A percentile compares a stretch with the other conserved stretches of the same genome.
These are phyloP conservation scores for Emergomyces pasteurianus DNA, from an alignment of 2,329 filamentous ascomycete species.

Conservation along the genomic window DNA sequence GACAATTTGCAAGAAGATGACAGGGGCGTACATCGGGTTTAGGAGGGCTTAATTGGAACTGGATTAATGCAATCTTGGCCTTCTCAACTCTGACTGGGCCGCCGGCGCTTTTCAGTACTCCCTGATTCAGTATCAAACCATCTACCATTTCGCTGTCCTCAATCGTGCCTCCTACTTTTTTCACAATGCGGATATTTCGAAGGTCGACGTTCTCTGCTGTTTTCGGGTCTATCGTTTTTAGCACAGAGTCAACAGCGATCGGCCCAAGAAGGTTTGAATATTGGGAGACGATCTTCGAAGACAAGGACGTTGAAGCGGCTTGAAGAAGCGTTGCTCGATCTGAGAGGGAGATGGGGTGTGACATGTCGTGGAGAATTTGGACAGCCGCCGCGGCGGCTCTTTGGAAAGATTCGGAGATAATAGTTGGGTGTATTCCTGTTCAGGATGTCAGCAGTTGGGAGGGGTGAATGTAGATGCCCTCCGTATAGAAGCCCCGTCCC, in stretches of 20 bases:
- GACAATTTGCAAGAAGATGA: constrained; percentile 9
- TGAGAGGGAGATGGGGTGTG: constrained; percentile 76
- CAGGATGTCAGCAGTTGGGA: not conserved
- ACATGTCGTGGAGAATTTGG: constrained; percentile 86
- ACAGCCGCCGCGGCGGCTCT: constrained; percentile 83
- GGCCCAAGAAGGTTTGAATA: constrained; percentile 90
- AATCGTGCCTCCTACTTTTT: constrained; percentile 96
- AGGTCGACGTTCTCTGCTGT: constrained; percentile 94
- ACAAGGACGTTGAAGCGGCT: constrained; percentile 91
- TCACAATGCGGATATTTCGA: constrained; percentile 90
- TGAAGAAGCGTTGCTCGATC: constrained; percentile 87
- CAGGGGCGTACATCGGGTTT: constrained; percentile 72
- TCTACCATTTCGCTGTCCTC: constrained; percentile 97
- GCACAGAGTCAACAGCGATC: constrained; percentile 94
- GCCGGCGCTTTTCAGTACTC: constrained; percentile 83
- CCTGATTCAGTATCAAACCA: constrained; percentile 82
- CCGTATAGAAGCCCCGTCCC: not conserved
- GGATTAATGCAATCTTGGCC: constrained; percentile 89
- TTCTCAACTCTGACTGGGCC: constrained; percentile 92
- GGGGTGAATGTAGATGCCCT: not conserved
- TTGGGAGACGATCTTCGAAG: constrained; percentile 97
- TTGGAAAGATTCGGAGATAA: constrained; percentile 97
- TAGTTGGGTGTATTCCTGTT: constrained; percentile 74
- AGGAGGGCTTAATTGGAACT: constrained; percentile 95
- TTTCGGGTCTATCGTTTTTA: constrained; percentile 90